Base-by-base conservation (phyloP, 352 stramenopile genomes). In the Lagenidium giganteum region DNA sequence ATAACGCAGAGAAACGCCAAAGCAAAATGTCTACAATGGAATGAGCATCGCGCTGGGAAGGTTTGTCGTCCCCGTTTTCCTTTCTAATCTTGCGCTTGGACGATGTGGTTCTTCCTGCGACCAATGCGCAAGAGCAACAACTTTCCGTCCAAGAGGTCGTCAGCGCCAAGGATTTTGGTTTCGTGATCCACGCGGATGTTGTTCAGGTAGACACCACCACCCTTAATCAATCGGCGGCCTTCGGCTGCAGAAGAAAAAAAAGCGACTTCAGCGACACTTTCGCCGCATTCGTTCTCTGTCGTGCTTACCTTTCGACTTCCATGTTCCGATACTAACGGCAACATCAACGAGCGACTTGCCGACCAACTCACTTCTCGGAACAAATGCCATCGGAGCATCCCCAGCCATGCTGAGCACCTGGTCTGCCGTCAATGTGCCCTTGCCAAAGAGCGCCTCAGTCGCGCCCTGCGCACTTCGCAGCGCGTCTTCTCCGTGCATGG, bases 141-240 rank as follows among this genome's bases (percentile, higher is more conserved):
- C 27, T 82, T 79, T 22, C 61, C 61, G 25, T 90, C 80, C 6
- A 93, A 51, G 33, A 91, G 59, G n/a, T 67, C 54, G 18, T 54
- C 20, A n/a, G 67, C 51, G 5, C 67, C 28, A 2, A 68, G 41
- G 17, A 74, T 37, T n/a, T 43, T 22, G 22, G 51, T 7, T 12
- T 88, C 78, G 4, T 66, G 67, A 42, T 74, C 59, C 22, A 95
- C 59, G 30, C 83, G 82, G 34, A 87, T 67, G 36, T 97, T 95
- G 52, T 96, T 96, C 24, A 98, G 52, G 64, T 96, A 97, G 41
- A 97, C 73, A 40, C 95, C 96, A 26, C 96, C 95, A 40, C 91
- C 93, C 46, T 96, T 93, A 60, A 99, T 98, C 36, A 99, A 61
- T 50, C 96, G 78, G 42, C 93, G 76, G 28, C 87, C 96, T 57